A percentile compares a stretch with the other conserved stretches of the same genome.
Evolutionary conservation across 2,329 filamentous ascomycete genomes (phyloP).

Genomic region (Fusarium sp.): DNA sequence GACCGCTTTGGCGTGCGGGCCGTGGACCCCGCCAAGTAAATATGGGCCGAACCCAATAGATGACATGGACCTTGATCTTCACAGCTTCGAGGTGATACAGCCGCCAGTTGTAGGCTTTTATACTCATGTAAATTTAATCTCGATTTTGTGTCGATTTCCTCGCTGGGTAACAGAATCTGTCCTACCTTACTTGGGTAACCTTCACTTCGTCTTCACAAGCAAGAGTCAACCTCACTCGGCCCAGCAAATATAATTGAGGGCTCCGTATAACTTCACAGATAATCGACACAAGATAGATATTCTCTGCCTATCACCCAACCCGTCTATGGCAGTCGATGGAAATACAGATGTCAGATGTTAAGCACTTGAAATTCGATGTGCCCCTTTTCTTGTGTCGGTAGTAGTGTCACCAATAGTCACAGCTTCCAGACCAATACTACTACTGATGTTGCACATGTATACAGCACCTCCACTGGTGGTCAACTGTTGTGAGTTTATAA

Average conservation of each 20-base stretch:
- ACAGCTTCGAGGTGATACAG: background rate
- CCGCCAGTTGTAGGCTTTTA: background rate
- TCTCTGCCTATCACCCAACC: too few relatives aligned
- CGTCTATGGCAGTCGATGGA: too few relatives aligned
- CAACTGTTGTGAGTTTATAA: background rate
- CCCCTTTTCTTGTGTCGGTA: background rate
- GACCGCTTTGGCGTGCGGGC: background rate
- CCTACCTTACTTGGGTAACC: background rate
- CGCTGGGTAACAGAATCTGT: background rate
- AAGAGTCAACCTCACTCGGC: background rate
- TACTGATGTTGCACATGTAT: background rate
- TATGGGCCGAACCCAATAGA: background rate
- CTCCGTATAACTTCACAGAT: too few relatives aligned
- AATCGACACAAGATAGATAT: too few relatives aligned
- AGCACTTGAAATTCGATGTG: too few relatives aligned
- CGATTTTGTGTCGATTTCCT: background rate
- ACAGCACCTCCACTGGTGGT: background rate
- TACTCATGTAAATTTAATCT: background rate
- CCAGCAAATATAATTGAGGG: too few relatives aligned
- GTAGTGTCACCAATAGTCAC: background rate
- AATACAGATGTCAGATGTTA: too few relatives aligned
- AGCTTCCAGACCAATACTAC: background rate
- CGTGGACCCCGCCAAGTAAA: background rate
- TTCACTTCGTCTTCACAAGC: background rate
- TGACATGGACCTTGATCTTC: background rate